Base-by-base conservation (phyloP, 352 stramenopile species). In the Globisporangium okanoganense region DNA sequence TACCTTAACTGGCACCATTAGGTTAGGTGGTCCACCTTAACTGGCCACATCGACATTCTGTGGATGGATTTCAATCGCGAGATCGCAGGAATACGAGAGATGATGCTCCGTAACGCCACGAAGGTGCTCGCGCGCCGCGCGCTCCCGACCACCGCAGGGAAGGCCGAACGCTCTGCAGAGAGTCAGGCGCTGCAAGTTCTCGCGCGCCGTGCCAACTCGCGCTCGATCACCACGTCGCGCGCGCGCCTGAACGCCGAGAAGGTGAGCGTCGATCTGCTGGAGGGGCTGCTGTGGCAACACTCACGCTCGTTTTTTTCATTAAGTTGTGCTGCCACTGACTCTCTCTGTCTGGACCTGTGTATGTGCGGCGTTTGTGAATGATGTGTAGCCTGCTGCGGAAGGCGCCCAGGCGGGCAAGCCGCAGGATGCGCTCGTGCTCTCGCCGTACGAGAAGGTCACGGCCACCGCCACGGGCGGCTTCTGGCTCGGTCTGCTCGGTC, bases 401-500 rank as follows among this genome's bases (percentile, higher is more conserved):
- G 58, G 66, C 44, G 75, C 69, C 6, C 69, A 72, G 48, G 79
- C 88, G 40, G 72, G 75, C 44, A 66, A 84, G 35, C 82, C 78
- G 18, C 68, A 83, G 62, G 85, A 94, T 50, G 85, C 85, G 40
- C 74, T 94, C 48, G 86, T 98, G 43, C 79, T 98, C 56, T 97
- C 93, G 49, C 93, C 95, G 16, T 97, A 97, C 31, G 76, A 98
- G 82, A 97, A 98, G 70, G 93, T 98, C 24, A 94, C 92, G 24
- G 95, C 85, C 10, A 95, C 85, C 8, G 88, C 85, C 33, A 90
- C 88, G 27, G 76, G 96, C 18, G 81, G 82, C 47, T 88, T 97
- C 69, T 98, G 92, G 92, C 73, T 87, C 51, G 92, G 82, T 22
- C 76, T 94, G 5, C 71, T 94, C 24, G 85, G 75, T 55, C 86